Conservation (phyloP, 768 basidiomycete species). For the Leccinum barrowsii region DNA sequence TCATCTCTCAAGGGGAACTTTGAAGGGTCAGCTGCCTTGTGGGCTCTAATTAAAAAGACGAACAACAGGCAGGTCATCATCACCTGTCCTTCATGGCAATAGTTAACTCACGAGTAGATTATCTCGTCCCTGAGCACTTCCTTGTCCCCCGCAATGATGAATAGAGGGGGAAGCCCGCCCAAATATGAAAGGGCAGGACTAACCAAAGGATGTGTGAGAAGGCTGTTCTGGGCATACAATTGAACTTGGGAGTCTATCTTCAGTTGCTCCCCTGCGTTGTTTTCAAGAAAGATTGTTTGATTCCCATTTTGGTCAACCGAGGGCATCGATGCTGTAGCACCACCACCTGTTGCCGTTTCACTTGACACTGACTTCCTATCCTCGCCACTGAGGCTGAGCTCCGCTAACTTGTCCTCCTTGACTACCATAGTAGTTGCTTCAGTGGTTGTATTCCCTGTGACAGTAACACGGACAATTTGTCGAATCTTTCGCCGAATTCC, state of each 20-base stretch:
- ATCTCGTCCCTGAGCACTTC: slow-evolving; percentile 93
- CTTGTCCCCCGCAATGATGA: slow-evolving; percentile 82
- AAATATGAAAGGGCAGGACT: slow-evolving; percentile 80
- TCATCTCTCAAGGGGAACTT: slow-evolving; percentile 51
- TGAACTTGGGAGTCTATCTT: slow-evolving; percentile 73
- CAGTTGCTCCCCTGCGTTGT: slow-evolving; percentile 49
- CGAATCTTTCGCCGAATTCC: slow-evolving; percentile 58
- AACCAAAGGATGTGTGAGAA: slow-evolving; percentile 76
- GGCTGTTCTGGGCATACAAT: slow-evolving; percentile 77
- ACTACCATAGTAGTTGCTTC: slow-evolving; percentile 1
- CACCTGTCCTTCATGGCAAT: background rate
- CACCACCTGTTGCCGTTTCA: slow-evolving; percentile 43
- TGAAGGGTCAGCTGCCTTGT: slow-evolving; percentile 85
- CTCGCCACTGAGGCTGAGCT: slow-evolving; percentile 4
- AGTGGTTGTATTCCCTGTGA: slow-evolving; percentile 8
- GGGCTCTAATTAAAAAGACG: slow-evolving; percentile 54
- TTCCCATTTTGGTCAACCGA: slow-evolving; percentile 32
- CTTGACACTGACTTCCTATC: slow-evolving; percentile 17
- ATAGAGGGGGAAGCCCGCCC: slow-evolving; percentile 85
- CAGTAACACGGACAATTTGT: slow-evolving; percentile 45
- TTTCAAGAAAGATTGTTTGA: slow-evolving; percentile 44
- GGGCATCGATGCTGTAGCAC: slow-evolving; percentile 45
- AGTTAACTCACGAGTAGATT: slow-evolving; percentile 65
- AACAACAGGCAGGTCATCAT: background rate
- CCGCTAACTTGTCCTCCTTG: slow-evolving; percentile 11